Evolutionary conservation across 768 basidiomycete genomes (phyloP).

Genomic region (Lentinula lateritia): DNA sequence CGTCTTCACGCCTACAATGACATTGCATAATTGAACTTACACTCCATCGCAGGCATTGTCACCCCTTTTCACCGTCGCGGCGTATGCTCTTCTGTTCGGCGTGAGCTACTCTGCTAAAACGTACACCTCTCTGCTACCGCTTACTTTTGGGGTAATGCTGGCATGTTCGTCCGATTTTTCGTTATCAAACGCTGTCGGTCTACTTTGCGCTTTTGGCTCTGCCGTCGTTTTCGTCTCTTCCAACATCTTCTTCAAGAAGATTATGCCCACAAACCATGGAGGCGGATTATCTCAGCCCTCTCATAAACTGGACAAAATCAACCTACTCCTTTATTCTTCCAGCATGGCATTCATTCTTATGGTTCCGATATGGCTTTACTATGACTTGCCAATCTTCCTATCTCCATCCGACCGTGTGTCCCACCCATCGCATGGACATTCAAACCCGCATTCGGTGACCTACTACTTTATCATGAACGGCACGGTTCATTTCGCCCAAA

Average conservation of each 20-base stretch:
- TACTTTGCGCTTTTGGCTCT: slow-evolving; percentile 96
- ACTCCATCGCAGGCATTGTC: slow-evolving; percentile 70
- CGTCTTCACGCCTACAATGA: slow-evolving; percentile 12
- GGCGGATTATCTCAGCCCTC: slow-evolving; percentile 29
- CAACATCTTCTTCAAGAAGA: slow-evolving; percentile 99
- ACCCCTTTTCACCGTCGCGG: slow-evolving; percentile 93
- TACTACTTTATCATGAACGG: slow-evolving; percentile 93
- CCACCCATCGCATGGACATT: slow-evolving; percentile 41
- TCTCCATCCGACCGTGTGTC: slow-evolving; percentile 34
- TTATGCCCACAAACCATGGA: slow-evolving; percentile 69
- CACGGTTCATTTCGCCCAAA: slow-evolving; percentile 93
- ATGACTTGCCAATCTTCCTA: slow-evolving; percentile 72
- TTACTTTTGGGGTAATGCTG: slow-evolving; percentile 96
- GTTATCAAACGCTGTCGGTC: slow-evolving; percentile 75
- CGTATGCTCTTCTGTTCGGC: slow-evolving; percentile 89
- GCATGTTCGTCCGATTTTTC: slow-evolving; percentile 93
- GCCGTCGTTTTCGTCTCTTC: slow-evolving; percentile 96
- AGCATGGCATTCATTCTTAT: slow-evolving; percentile 92
- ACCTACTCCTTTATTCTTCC: slow-evolving; percentile 91
- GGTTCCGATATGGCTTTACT: slow-evolving; percentile 93
- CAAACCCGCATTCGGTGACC: slow-evolving; percentile 55
- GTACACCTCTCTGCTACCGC: slow-evolving; percentile 89
- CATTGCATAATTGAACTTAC: background rate
- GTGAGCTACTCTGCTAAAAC: slow-evolving; percentile 91
- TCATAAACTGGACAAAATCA: slow-evolving; percentile 94